Conservation (phyloP, 2,329 filamentous ascomycete species). For the Nectriaceae sp. region DNA sequence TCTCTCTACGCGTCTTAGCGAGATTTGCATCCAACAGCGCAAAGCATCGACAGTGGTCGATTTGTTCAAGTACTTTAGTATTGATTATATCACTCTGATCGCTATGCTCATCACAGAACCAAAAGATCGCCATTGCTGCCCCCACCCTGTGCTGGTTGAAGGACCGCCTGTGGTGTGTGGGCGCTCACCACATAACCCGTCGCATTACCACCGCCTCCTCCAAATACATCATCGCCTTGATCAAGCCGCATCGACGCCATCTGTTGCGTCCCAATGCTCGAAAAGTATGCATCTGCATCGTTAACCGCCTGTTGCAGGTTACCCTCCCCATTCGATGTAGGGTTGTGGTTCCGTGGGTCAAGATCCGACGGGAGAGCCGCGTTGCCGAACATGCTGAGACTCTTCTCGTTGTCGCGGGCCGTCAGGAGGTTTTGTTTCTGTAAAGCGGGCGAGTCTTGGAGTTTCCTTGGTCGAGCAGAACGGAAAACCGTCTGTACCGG, state of each 20-base stretch:
- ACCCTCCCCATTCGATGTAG: constrained; percentile 32
- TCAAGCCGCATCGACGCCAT: constrained; percentile 73
- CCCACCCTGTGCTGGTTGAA: constrained; percentile 67
- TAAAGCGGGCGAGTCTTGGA: constrained; percentile 82
- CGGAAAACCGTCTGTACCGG: constrained; percentile 97
- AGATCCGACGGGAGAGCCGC: constrained; percentile 54
- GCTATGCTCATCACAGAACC: constrained; percentile 50
- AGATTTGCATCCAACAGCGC: no score
- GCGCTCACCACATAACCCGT: constrained; percentile 77
- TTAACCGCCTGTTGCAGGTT: constrained; percentile 72
- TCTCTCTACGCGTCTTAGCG: no score
- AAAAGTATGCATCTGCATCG: constrained; percentile 90
- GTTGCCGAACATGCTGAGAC: constrained; percentile 58
- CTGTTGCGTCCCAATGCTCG: constrained; percentile 71
- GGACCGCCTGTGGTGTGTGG: constrained; percentile 74
- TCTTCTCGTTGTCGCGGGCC: constrained; percentile 57
- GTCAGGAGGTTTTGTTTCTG: constrained; percentile 69
- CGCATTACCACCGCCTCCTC: constrained; percentile 55
- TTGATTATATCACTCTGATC: no score
- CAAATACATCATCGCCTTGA: constrained; percentile 62
- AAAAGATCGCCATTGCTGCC: constrained; percentile 72
- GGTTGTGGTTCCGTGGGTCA: constrained; percentile 42
- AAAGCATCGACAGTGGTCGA: no score
- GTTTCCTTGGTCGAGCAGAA: constrained; percentile 75
- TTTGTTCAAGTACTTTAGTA: no score